Evolutionary conservation across 108 stramenopile species (phyloP).

Genomic region (Discostella pseudostelligera): DNA sequence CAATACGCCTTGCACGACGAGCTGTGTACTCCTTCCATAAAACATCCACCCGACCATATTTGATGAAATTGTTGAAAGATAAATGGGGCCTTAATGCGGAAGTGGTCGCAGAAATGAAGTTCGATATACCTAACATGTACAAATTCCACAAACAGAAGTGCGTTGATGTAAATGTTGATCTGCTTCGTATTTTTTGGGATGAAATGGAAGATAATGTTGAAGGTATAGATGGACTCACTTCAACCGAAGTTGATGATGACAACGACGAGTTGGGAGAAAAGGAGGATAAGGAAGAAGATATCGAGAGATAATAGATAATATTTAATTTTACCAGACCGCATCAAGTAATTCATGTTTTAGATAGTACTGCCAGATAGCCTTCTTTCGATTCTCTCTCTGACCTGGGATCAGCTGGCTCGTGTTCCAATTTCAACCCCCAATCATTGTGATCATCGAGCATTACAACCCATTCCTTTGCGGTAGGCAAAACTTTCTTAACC

Average conservation of each 20-base stretch:
- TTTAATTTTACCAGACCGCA: not conserved
- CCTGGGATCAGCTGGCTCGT: slow-evolving; percentile 39
- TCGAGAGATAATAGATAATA: not conserved
- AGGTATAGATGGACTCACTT: not conserved
- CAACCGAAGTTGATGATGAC: not conserved
- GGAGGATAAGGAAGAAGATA: slow-evolving; percentile 27
- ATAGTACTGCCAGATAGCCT: slow-evolving; percentile 48
- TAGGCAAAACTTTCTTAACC: slow-evolving; percentile 65
- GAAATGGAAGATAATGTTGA: slow-evolving; percentile 10
- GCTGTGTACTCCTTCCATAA: slow-evolving; percentile 97
- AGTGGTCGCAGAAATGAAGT: slow-evolving; percentile 92
- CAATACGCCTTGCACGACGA: slow-evolving; percentile 62
- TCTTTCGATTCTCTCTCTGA: slow-evolving; percentile 36
- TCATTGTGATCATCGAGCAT: slow-evolving; percentile 24
- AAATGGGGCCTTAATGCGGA: slow-evolving; percentile 72
- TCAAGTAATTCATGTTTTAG: slow-evolving; percentile 7
- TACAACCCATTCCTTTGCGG: slow-evolving; percentile 52
- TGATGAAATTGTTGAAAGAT: slow-evolving; percentile 56
- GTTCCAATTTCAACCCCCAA: slow-evolving; percentile 27
- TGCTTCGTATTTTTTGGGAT: slow-evolving; percentile 68
- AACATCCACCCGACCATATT: slow-evolving; percentile 82
- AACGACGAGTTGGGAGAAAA: slow-evolving; percentile 1
- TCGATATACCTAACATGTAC: slow-evolving; percentile 92
- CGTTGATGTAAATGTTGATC: slow-evolving; percentile 92
- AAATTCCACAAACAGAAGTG: slow-evolving; percentile 86